Percentiles rank a stretch among this genome's conserved stretches.
phyloP scores from a whole-genome alignment of 139 green algal genomes.

The Pseudopediastrum boryanum region DNA sequence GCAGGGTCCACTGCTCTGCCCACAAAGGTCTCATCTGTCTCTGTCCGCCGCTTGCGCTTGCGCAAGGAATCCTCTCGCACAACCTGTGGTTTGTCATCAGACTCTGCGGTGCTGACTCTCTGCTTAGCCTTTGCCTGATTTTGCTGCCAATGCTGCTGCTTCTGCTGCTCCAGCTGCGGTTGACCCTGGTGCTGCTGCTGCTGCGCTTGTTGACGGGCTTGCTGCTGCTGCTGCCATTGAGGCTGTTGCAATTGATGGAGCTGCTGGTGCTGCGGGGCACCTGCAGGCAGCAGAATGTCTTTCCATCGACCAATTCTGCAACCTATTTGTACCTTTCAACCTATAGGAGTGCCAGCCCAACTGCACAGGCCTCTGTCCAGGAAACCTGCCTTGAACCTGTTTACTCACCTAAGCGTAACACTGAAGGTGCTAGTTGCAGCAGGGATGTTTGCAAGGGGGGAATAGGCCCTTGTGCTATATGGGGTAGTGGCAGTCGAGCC shows the following conservation, averaged over 20 bases:
- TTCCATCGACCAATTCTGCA: too few species aligned
- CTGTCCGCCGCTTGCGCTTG: conserved; percentile 13
- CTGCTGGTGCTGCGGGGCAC: conserved; percentile 1
- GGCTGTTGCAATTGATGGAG: neutral
- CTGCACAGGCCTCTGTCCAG: too few species aligned
- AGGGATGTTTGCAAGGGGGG: too few species aligned
- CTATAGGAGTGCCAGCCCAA: too few species aligned
- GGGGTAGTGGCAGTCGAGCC: too few species aligned
- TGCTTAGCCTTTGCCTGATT: neutral
- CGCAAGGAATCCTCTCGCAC: neutral
- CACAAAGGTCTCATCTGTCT: conserved; percentile 19
- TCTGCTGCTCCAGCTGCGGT: neutral
- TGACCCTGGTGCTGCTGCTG: neutral
- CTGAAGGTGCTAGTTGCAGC: too few species aligned
- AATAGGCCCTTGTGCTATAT: too few species aligned
- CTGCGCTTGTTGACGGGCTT: neutral
- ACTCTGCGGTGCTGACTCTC: neutral
- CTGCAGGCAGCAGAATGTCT: too few species aligned
- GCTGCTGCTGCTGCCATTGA: conserved; percentile 24
- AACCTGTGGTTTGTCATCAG: neutral
- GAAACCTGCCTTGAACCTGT: too few species aligned
- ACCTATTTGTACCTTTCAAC: too few species aligned
- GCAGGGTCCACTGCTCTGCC: neutral
- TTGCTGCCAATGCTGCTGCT: neutral
- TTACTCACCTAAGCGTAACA: too few species aligned